Base-by-base conservation (phyloP, 345 rosid species). In the Salix purpurea region DNA sequence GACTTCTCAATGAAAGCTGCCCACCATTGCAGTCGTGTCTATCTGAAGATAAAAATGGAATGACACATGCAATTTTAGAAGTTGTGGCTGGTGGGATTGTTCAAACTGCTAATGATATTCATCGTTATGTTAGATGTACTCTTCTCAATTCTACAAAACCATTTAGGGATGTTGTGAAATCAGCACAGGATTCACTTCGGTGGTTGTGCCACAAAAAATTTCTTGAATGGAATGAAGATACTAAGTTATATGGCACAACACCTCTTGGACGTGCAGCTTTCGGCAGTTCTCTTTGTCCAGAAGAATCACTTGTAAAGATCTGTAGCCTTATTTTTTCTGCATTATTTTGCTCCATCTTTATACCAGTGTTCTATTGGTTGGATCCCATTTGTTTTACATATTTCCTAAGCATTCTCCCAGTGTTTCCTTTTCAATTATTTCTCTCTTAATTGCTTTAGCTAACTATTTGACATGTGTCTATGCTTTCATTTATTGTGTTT, bases 11-110 rank as follows among this genome's bases (percentile, higher is more conserved):
- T 85, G 91, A 90, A 69, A 87, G 87, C 89, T 93, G 99, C 67
- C 96, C 89, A 65, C 93, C 97, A 46, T 80, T 95, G 91, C 89
- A 91, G 81, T 95, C 98, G 69, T 95, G 99, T 89, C 90, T 95
- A 62, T 90, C 98, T 73, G 97, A 95, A 86, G 99, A 95, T 85
- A 93, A 93, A 82, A 95, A 95, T 82, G 98, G 99, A 85, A 95
- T 95, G 99, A 91, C 92, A 71, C 99, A 95, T 90, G 99, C 99
- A 83, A 95, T 95, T 80, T 86, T 95, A 80, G 99, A 95, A 86
- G 99, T 91, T 82, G 98, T 93, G 83, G 97, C 99, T 74, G 96
- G 98, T 84, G 97, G 97, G 74, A 91, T 95, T 85, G 99, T 95
- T 81, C 98, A 93, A 87, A 88, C 96, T 72, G 92, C 98, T 67